These are phyloP conservation scores for Fusarium brevicatenulatum DNA, from an alignment of 2,329 filamentous ascomycete species.

Conservation along the genomic window DNA sequence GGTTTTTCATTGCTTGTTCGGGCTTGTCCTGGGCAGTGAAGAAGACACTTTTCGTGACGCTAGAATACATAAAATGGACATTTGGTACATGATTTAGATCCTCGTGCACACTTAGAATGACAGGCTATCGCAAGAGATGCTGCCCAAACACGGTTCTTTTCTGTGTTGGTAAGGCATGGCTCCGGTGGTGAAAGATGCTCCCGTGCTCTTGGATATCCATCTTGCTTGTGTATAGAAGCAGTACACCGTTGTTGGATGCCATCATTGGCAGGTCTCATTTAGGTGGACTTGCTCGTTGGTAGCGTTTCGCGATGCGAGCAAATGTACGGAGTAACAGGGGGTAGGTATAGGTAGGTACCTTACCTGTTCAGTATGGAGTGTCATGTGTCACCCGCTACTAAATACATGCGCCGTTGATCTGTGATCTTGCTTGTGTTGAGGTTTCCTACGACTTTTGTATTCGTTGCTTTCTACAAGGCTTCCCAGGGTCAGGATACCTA, in stretches of 20 bases:
- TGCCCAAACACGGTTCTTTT: too few relatives aligned
- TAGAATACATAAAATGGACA: neutral
- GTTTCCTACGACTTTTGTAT: neutral
- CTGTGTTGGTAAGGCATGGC: neutral
- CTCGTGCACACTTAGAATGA: neutral
- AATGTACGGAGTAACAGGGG: neutral
- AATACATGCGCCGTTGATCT: neutral
- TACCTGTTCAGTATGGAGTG: too few relatives aligned
- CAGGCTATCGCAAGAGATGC: too few relatives aligned
- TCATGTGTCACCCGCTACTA: neutral
- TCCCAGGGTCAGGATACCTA: neutral
- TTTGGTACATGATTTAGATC: too few relatives aligned
- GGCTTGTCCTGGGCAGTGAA: slow-evolving; percentile 48
- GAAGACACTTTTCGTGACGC: slow-evolving; percentile 40
- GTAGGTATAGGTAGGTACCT: neutral
- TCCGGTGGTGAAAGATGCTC: neutral
- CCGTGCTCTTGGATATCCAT: neutral
- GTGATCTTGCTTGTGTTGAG: neutral
- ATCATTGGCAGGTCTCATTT: neutral
- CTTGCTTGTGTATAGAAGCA: neutral
- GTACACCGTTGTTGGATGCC: neutral
- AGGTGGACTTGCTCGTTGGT: neutral
- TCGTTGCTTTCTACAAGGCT: neutral
- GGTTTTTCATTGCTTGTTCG: slow-evolving; percentile 50
- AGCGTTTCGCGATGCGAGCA: neutral